A percentile compares a stretch with the other conserved stretches of the same genome.
phyloP scores from a whole-genome alignment of 108 stramenopile species.

The Cyclotella sp. region DNA sequence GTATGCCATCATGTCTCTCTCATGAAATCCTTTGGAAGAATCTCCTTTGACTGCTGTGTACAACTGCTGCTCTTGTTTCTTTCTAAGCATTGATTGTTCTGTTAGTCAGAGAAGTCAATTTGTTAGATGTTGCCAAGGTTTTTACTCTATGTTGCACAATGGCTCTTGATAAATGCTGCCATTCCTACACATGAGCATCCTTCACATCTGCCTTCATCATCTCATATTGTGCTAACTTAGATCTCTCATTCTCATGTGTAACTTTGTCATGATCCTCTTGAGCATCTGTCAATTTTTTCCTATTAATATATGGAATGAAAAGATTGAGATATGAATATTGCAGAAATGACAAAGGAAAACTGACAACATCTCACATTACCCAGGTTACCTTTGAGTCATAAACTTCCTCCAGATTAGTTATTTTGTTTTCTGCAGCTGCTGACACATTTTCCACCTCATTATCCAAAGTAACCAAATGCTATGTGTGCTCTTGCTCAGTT shows the following conservation, averaged over 20 bases:
- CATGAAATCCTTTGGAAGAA: background rate
- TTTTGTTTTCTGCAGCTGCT: background rate
- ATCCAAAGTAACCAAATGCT: too few species aligned
- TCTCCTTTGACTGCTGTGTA: background rate
- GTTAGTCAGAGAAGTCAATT: background rate
- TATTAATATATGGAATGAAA: too few species aligned
- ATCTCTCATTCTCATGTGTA: background rate
- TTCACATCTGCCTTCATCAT: background rate
- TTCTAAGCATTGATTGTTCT: background rate
- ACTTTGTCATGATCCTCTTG: background rate
- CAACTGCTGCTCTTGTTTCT: background rate
- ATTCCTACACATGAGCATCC: background rate
- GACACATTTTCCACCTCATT: background rate
- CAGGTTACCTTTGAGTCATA: background rate
- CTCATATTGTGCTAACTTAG: background rate
- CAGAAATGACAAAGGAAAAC: background rate
- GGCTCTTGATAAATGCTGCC: background rate
- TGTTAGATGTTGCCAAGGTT: background rate
- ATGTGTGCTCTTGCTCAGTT: too few species aligned
- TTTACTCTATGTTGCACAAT: background rate
- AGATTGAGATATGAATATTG: too few species aligned
- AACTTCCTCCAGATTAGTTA: background rate
- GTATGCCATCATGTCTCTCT: background rate
- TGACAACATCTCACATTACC: background rate
- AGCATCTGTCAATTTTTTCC: too few species aligned